These are phyloP conservation scores for Mrakia frigida DNA, from an alignment of 768 basidiomycete species.

Conservation along the genomic window DNA sequence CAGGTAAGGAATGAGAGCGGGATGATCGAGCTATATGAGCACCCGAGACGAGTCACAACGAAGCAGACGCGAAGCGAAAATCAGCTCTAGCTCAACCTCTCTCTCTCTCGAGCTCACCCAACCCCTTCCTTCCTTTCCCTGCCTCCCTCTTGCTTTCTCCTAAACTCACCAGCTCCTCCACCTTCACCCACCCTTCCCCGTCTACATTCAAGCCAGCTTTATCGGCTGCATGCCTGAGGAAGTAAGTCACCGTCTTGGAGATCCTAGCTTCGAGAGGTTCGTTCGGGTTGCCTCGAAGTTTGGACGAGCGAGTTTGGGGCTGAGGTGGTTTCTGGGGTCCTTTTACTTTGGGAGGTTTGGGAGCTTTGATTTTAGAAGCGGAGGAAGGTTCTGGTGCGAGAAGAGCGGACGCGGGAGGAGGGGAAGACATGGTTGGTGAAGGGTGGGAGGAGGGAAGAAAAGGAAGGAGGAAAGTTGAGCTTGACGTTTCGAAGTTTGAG, in stretches of 20 bases:
- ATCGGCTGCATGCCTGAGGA: conserved; percentile 14
- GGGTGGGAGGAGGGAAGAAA: not conserved
- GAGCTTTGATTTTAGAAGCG: too few relatives aligned
- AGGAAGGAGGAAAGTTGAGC: too few relatives aligned
- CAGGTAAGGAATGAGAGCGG: not conserved
- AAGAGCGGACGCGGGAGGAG: too few relatives aligned
- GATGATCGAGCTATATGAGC: not conserved
- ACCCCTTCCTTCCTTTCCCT: not conserved
- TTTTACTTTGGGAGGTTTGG: too few relatives aligned
- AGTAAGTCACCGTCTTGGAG: conserved; percentile 14
- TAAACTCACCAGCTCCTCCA: conserved; percentile 7
- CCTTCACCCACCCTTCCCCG: not conserved
- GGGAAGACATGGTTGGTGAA: too few relatives aligned
- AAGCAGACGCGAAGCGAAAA: not conserved
- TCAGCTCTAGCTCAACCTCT: not conserved
- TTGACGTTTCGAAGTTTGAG: too few relatives aligned
- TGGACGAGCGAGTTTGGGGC: not conserved
- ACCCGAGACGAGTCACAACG: not conserved
- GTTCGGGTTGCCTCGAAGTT: conserved; percentile 13
- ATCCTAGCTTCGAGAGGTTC: not conserved
- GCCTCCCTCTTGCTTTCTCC: not conserved
- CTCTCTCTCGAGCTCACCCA: not conserved
- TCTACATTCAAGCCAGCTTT: not conserved
- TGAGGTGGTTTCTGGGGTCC: too few relatives aligned
- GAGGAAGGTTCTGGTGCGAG: too few relatives aligned